phyloP scores from a whole-genome alignment of 2,329 filamentous ascomycete species.

The Alternaria arbusti region DNA sequence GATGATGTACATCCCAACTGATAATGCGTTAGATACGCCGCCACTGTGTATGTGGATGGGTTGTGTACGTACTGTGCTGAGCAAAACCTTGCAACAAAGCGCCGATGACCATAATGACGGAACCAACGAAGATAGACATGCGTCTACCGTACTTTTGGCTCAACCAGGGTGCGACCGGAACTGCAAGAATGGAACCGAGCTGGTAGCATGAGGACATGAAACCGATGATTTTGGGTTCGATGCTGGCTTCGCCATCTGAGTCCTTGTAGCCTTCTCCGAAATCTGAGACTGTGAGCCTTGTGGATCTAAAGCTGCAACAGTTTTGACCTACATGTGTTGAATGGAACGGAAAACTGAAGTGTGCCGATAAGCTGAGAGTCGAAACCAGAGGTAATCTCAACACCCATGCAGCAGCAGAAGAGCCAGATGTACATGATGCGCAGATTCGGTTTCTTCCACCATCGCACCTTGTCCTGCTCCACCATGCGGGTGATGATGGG shows the following conservation, averaged over 20 bases:
- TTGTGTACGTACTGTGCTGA: conserved; percentile 35
- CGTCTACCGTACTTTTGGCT: conserved; percentile 58
- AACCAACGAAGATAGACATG: conserved; percentile 64
- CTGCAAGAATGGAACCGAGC: conserved; percentile 43
- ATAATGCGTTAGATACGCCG: conserved; percentile 2
- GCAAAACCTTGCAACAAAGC: conserved; percentile 64
- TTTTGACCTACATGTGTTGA: conserved; percentile 40
- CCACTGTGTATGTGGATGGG: neutral
- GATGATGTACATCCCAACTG: conserved; percentile 65
- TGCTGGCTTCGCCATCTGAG: conserved; percentile 23
- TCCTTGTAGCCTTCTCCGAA: conserved; percentile 38
- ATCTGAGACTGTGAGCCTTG: conserved; percentile 25
- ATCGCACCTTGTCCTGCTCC: conserved; percentile 50
- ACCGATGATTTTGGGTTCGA: conserved; percentile 37
- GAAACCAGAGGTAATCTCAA: conserved; percentile 49
- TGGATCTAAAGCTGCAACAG: too few relatives aligned
- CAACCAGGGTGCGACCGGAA: conserved; percentile 42
- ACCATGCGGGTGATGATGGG: conserved; percentile 54
- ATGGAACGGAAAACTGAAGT: conserved; percentile 42
- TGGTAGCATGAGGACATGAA: conserved; percentile 47
- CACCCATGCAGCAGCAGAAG: conserved; percentile 46
- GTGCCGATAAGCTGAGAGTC: conserved; percentile 49
- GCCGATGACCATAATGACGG: conserved; percentile 63
- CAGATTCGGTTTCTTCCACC: conserved; percentile 52
- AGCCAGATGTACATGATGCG: conserved; percentile 49